Base-by-base conservation (phyloP, 495 filamentous ascomycete genomes). In the Niebla homalea region DNA sequence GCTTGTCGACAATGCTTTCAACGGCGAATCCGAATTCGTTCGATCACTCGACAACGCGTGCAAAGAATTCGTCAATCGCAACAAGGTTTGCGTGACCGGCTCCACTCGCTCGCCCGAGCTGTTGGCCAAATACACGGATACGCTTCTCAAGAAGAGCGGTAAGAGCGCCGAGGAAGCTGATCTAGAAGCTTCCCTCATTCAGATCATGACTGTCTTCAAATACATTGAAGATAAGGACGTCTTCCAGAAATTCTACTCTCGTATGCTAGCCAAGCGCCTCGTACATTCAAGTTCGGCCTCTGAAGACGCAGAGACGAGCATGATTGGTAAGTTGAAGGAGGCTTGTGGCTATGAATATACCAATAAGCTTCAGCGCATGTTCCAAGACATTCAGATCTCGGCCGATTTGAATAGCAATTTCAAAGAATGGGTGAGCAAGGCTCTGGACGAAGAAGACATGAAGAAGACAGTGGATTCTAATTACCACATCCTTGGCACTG, bases 151-250 rank as follows among this genome's bases (percentile, higher is more conserved):
- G 64, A 96, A 95, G 74, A 90, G 85, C 48, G 83, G 85, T 12
- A 89, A 87, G 60, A 83, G 85, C 52, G 81, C 85, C 10, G 92
- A 97, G 63, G 93, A 97, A 63, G 83, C 84, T 21, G 89, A 97
- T 54, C 78, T 97, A 46, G 92, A 99, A 66, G 80, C 82, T 54
- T 87, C 85, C 49, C 70, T 97, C 38, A 79, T 81, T n/a, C 85
- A 96, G 61, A 89, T 99, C 59, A 99, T 99, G 92, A 95, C 89
- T 2, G 87, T 97, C 36, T 99, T 99, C 79, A 99, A 99, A 67
- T 99, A 97, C 69, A 96, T 99, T 57, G 93, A 99, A 60, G 92
- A 99, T 68, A 97, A 97, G 70, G 92, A 99, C 64, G 92, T 99
- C 6, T 99, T 97, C 74, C 93, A 97, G 67, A 97, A 96, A 64